Base-by-base conservation (phyloP, 345 rosid genomes). In the Lumnitzera littorea region DNA sequence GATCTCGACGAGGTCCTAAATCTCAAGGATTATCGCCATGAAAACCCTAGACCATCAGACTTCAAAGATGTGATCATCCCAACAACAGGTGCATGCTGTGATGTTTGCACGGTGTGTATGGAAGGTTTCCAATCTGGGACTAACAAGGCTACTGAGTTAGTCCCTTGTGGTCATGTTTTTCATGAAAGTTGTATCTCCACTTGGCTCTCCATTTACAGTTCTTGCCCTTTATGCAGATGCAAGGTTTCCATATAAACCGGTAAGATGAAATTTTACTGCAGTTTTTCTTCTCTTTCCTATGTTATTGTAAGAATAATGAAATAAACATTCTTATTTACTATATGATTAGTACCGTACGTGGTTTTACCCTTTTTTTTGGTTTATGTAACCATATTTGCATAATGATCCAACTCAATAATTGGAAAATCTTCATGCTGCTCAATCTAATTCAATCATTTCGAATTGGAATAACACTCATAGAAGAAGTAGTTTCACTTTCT, bases 211-310 rank as follows among this genome's bases (percentile, higher is more conserved):
- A 53, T 53, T 58, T 15, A 36, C 15, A 14, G 48, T 17, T 71
- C 67, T 25, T 71, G 74, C 60, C 74, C 74, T 4, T 25, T 71
- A 9, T 71, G 74, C 61, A 70, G 74, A 17, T n/a, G 48, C 46
- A 25, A 71, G 46, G 49, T 71, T 50, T 25, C 41, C 53, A 11
- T 49, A 27, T 46, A 41, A 36, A 2, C 7, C 29, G 5, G 57
- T 0, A 57, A 62, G 57, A 8, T 17, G 24, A 20, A 46, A 24
- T 5, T 9, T 36, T 36, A 36, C 1, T 36, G 43, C 43, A 20
- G 5, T 36, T 36, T 36, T 36, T 36, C 9, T 36, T 36, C 7
- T 9, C 43, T 5, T 4, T 36, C 11, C 43, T 36, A 36, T 27
- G 31, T 36, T 36, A 7, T 36, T 29, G 9, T 52, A 27, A 27